Percentiles rank a stretch among this genome's conserved stretches.
phyloP scores from a whole-genome alignment of 2,329 filamentous ascomycete species.

The Aspergillus flavus region DNA sequence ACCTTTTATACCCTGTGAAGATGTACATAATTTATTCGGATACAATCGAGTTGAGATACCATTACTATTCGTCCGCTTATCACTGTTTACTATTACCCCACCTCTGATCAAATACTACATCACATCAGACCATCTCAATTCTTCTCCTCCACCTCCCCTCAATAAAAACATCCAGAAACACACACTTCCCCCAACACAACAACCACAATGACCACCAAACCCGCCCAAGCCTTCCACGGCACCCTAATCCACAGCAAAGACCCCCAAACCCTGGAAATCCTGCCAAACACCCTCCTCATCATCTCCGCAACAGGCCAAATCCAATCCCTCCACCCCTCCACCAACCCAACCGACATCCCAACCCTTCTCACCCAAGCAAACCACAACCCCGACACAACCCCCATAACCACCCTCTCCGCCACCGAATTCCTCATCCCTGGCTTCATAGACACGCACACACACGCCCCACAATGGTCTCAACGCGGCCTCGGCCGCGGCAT shows the following conservation, averaged over 20 bases:
- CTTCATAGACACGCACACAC: constrained; percentile 67
- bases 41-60: not conserved
- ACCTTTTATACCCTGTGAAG: constrained; percentile 41
- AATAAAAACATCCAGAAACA: not conserved
- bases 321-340: constrained; percentile 27
- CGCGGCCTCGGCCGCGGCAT: constrained; percentile 47
- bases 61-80: not conserved
- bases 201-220: constrained; percentile 12
- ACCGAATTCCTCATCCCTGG: constrained; percentile 37
- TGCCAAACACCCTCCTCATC: constrained; percentile 36
- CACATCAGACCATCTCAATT: too few relatives aligned
- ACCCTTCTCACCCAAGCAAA: constrained; percentile 27
- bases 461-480: constrained; percentile 61
- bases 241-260: constrained; percentile 36
- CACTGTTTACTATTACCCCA: not conserved
- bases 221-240: constrained; percentile 37
- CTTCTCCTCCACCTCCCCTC: not conserved
- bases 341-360: constrained; percentile 24
- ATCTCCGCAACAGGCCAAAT: constrained; percentile 35
- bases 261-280: constrained; percentile 30
- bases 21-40: constrained; percentile 7
- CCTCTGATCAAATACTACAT: not conserved
- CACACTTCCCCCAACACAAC: constrained; percentile 5
- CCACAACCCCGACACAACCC: constrained; percentile 28
- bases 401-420: constrained; percentile 30